Evolutionary conservation across 768 basidiomycete genomes (phyloP).

Genomic region (Ramaria rubella): DNA sequence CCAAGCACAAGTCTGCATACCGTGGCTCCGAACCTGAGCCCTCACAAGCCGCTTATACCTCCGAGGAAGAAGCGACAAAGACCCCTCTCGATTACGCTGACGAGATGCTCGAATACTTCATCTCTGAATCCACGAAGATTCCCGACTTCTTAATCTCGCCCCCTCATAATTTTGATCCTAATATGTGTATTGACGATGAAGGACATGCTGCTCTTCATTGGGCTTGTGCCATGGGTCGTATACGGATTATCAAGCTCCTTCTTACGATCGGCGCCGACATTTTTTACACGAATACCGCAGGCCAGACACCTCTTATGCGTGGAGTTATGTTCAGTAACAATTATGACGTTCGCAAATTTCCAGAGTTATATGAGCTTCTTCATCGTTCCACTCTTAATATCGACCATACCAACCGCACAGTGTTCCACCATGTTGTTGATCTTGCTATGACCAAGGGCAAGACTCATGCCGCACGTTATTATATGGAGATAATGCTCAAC

Average conservation of each 20-base stretch:
- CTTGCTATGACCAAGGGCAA: constrained; percentile 97
- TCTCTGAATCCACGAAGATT: constrained; percentile 91
- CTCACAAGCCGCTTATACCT: not conserved
- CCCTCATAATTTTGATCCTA: constrained; percentile 87
- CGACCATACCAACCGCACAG: constrained; percentile 73
- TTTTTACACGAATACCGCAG: constrained; percentile 92
- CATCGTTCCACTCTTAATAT: constrained; percentile 99
- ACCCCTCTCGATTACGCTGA: constrained; percentile 59
- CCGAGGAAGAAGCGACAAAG: not conserved
- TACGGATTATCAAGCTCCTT: constrained; percentile 90
- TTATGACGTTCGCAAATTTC: constrained; percentile 98
- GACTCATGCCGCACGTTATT: constrained; percentile 95
- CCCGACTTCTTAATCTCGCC: constrained; percentile 83
- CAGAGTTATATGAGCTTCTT: constrained; percentile 91
- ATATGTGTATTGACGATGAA: constrained; percentile 96
- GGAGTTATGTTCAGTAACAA: constrained; percentile 99
- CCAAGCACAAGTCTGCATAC: not conserved
- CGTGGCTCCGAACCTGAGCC: not conserved
- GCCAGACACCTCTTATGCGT: constrained; percentile 97
- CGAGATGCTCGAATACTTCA: constrained; percentile 96
- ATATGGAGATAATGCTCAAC: constrained; percentile 92
- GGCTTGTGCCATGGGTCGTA: constrained; percentile 98
- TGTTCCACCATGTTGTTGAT: constrained; percentile 97
- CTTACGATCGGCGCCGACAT: constrained; percentile 93
- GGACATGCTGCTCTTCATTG: constrained; percentile 96